Conservation (phyloP, 2,329 filamentous ascomycete species). For the Fusarium chuoi region DNA sequence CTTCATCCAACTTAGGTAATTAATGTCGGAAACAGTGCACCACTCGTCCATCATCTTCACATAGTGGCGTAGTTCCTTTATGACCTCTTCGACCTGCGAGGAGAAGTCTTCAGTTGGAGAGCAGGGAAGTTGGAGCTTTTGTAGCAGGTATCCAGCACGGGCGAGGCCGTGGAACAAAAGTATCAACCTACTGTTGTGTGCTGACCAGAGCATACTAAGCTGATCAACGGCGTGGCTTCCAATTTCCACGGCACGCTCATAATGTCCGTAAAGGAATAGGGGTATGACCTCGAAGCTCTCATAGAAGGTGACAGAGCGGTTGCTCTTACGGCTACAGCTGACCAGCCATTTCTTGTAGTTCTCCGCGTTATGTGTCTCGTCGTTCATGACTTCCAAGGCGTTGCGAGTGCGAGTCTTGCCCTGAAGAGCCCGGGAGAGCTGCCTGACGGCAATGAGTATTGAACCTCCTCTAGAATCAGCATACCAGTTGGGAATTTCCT, state of each 20-base stretch:
- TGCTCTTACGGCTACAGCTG: slow-evolving; percentile 65
- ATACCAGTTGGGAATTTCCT: slow-evolving; percentile 79
- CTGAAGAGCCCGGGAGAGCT: slow-evolving; percentile 75
- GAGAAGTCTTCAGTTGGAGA: slow-evolving; percentile 55
- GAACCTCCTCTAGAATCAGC: slow-evolving; percentile 77
- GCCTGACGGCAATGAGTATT: slow-evolving; percentile 72
- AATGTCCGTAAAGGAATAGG: slow-evolving; percentile 72
- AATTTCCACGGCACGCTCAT: slow-evolving; percentile 67
- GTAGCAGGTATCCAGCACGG: slow-evolving; percentile 62
- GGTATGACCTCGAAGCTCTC: slow-evolving; percentile 72
- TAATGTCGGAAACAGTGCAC: slow-evolving; percentile 72
- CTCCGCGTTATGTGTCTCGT: slow-evolving; percentile 70
- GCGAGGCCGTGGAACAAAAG: slow-evolving; percentile 71
- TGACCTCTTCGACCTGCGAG: slow-evolving; percentile 57
- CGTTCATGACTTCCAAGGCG: slow-evolving; percentile 69
- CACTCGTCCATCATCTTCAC: slow-evolving; percentile 72
- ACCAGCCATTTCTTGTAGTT: slow-evolving; percentile 69
- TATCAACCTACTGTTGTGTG: slow-evolving; percentile 66
- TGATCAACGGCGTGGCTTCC: slow-evolving; percentile 62
- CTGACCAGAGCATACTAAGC: slow-evolving; percentile 65
- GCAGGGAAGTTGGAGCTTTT: slow-evolving; percentile 60
- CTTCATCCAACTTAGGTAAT: slow-evolving; percentile 76
- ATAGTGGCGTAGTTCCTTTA: slow-evolving; percentile 64
- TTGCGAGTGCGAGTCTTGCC: slow-evolving; percentile 72
- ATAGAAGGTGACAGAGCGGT: slow-evolving; percentile 74